Percentiles rank a stretch among this genome's conserved stretches.
These are phyloP conservation scores for Boletus reticulatus DNA, from an alignment of 768 basidiomycete genomes.

Conservation along the genomic window DNA sequence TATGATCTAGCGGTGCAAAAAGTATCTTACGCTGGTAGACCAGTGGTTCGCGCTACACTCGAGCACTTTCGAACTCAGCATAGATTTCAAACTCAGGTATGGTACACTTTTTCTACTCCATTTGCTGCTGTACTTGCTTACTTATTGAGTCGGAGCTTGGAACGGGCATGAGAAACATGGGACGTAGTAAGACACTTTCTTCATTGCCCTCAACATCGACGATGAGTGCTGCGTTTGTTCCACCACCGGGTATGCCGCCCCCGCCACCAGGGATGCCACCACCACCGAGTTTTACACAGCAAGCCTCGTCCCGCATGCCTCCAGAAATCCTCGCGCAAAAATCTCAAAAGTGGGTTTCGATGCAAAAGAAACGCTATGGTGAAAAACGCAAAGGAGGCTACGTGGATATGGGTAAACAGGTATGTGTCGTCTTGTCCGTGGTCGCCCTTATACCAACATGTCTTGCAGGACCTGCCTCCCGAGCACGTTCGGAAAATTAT, in stretches of 20 bases:
- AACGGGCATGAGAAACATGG: neutral
- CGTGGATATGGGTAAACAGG: constrained; percentile 92
- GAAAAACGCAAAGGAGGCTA: constrained; percentile 88
- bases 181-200: constrained; percentile 30
- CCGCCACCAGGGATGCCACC: constrained; percentile 43
- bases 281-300: constrained; percentile 31
- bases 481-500: constrained; percentile 99
- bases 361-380: constrained; percentile 91
- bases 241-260: constrained; percentile 42
- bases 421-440: constrained; percentile 34
- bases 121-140: too few species aligned
- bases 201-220: constrained; percentile 29
- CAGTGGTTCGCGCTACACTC: too few species aligned
- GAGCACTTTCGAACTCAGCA: too few species aligned
- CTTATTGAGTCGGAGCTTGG: constrained; percentile 19
- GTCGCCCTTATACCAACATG: constrained; percentile 3
- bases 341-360: constrained; percentile 93
- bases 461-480: constrained; percentile 80
- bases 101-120: too few species aligned
- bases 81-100: too few species aligned
- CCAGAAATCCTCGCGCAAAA: constrained; percentile 83
- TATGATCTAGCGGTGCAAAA: too few species aligned
- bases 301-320: constrained; percentile 44
- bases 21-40: too few species aligned
- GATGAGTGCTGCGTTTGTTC: constrained; percentile 32